Conservation (phyloP, 2,329 filamentous ascomycete genomes). For the Cladophialophora carrionii region DNA sequence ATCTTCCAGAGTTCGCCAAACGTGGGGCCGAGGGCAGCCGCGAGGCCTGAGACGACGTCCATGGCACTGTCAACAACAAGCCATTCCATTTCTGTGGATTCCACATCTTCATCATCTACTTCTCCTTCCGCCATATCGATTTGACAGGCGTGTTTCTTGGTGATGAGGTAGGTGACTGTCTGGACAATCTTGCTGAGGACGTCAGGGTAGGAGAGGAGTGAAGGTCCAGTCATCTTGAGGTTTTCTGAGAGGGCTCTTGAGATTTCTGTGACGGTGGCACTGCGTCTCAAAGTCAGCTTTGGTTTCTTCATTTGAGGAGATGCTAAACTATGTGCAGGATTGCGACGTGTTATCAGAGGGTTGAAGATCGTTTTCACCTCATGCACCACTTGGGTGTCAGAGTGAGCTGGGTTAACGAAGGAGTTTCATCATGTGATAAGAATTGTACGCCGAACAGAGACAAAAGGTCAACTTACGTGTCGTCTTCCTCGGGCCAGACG, state of each 20-base stretch:
- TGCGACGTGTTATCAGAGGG: conserved; percentile 46
- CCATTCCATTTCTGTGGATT: conserved; percentile 96
- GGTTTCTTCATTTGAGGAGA: conserved; percentile 26
- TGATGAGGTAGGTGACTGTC: conserved; percentile 76
- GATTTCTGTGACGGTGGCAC: conserved; percentile 87
- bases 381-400: conserved; percentile 83
- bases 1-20: conserved; percentile 93
- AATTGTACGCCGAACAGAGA: conserved; percentile 28
- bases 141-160: conserved; percentile 89
- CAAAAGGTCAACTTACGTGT: conserved; percentile 72
- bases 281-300: conserved; percentile 56
- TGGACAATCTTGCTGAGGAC: conserved; percentile 76
- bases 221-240: conserved; percentile 86
- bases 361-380: conserved; percentile 79
- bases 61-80: conserved; percentile 91
- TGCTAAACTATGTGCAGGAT: conserved; percentile 27
- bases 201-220: conserved; percentile 71
- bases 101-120: conserved; percentile 70
- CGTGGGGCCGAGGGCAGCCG: conserved; percentile 75
- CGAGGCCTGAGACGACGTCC: conserved; percentile 83
- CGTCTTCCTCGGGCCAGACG: conserved; percentile 86
- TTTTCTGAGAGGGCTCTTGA: conserved; percentile 91
- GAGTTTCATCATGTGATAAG: conserved; percentile 73
- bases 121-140: conserved; percentile 84
- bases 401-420: conserved; percentile 99